Evolutionary conservation across 2,329 filamentous ascomycete genomes (phyloP).

Genomic region (Dactylonectria estremocensis): DNA sequence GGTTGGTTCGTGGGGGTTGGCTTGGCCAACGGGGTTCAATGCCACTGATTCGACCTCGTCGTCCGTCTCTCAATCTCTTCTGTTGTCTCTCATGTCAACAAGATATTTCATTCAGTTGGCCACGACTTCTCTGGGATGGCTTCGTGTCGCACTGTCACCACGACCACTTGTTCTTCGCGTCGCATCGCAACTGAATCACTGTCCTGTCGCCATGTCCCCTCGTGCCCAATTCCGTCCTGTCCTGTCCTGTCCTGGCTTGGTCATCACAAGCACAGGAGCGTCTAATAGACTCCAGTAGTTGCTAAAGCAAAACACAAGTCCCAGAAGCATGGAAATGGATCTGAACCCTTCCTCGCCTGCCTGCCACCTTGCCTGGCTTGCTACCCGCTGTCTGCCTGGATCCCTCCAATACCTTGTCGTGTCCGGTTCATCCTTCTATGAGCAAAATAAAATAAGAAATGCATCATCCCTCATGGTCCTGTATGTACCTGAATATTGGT

Average conservation of each 20-base stretch:
- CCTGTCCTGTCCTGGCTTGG: slow-evolving; percentile 11
- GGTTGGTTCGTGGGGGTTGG: neutral
- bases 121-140: neutral
- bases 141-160: neutral
- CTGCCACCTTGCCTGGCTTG: neutral
- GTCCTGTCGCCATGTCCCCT: slow-evolving; percentile 12
- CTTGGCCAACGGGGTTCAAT: neutral
- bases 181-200: slow-evolving; percentile 27
- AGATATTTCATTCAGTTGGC: neutral
- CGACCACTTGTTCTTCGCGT: slow-evolving; percentile 9
- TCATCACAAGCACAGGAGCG: slow-evolving; percentile 22
- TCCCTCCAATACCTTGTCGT: slow-evolving; percentile 9
- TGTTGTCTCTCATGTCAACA: neutral
- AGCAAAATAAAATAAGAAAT: slow-evolving; percentile 4
- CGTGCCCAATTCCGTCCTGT: slow-evolving; percentile 14
- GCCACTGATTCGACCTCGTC: neutral
- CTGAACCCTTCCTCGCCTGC: slow-evolving; percentile 18
- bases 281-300: slow-evolving; percentile 29
- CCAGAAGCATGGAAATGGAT: slow-evolving; percentile 11
- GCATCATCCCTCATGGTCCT: slow-evolving; percentile 16
- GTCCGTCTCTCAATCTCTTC: neutral
- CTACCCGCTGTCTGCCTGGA: neutral
- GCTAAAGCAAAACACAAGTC: slow-evolving; percentile 11
- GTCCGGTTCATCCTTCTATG: slow-evolving; percentile 26
- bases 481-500: slow-evolving; percentile 20